Conservation (phyloP, 805 yeast genomes). For the Pichia sporocuriosa region DNA sequence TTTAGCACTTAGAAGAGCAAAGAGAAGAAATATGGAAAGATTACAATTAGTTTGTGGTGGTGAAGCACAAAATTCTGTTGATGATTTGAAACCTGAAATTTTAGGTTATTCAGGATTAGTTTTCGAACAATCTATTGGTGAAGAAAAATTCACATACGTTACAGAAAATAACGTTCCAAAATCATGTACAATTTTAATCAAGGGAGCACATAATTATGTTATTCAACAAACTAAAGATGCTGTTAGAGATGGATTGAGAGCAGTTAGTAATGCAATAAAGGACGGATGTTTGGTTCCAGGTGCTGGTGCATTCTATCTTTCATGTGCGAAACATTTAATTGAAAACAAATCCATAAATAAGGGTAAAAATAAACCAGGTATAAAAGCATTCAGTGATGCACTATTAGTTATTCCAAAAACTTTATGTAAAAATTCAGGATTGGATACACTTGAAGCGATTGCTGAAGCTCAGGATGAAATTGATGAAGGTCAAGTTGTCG, state of each 20-base stretch:
- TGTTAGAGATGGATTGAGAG: constrained; percentile 92
- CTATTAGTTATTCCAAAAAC: constrained; percentile 89
- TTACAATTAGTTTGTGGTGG: constrained; percentile 95
- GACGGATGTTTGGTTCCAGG: constrained; percentile 90
- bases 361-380: constrained; percentile 86
- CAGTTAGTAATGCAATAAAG: constrained; percentile 84
- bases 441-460: constrained; percentile 84
- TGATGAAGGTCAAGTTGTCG: constrained; percentile 75
- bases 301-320: constrained; percentile 91
- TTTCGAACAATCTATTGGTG: constrained; percentile 90
- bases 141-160: constrained; percentile 93
- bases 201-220: constrained; percentile 87
- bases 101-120: constrained; percentile 88
- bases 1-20: constrained; percentile 93
- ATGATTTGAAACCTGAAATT: constrained; percentile 72
- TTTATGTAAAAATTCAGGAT: constrained; percentile 84
- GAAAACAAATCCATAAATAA: constrained; percentile 49
- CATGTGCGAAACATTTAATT: constrained; percentile 64
- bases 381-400: constrained; percentile 91
- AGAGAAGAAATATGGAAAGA: constrained; percentile 98
- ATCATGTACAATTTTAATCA: constrained; percentile 84
- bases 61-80: constrained; percentile 95
- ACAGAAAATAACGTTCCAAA: constrained; percentile 87
- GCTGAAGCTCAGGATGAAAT: constrained; percentile 86
- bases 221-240: constrained; percentile 94